Evolutionary conservation across 148 eudicot species (phyloP), one percentile per base, ranked within the genome.

Genomic region (Rhododendron kiyosumense): DNA sequence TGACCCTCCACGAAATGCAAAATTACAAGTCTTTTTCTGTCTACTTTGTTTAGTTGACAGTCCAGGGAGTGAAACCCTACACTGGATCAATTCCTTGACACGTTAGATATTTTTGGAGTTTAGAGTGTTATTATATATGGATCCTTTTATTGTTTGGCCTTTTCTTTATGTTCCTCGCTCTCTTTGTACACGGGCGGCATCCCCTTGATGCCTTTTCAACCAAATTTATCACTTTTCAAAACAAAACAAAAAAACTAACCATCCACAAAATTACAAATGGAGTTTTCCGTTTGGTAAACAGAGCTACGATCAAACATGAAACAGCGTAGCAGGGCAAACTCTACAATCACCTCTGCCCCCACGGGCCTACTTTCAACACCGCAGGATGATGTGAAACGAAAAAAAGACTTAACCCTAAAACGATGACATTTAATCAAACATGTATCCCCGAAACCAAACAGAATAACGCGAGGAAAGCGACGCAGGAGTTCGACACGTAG

Each of bases 401-500:
- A 51, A 18, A 51, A 12, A n/a, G 32, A 12, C 18, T 41, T 63
- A 83, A 67, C 57, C 85, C 85, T 65, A 83, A 22, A 83, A 83
- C 32, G 4, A 67, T 12, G 28, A 22, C 14, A 10, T 13, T 43
- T 12, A 41, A 10, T 83, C 17, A 6, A 26, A 34, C 59, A 43
- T 67, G 26, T 0, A 8, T 63, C 22, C 22, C 46, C 34, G 4
- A 45, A 8, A 57, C 11, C 4, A 13, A 3, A 67, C 5, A 14
- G 20, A 43, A 67, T 41, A 13, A 18, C 15, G 77, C 48, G 46
- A 83, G 36, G 18, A 83, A 54, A 26, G 45, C 45, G 83, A 22
- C 7, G 12, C 26, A 41, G 77, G 45, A 46, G n/a, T 15, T 43
- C 7, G 38, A 57, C 8, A 83, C 28, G 78, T 14, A 7, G 36